phyloP scores from a whole-genome alignment of 2,329 filamentous ascomycete species.

The Neofusicoccum sp. region DNA sequence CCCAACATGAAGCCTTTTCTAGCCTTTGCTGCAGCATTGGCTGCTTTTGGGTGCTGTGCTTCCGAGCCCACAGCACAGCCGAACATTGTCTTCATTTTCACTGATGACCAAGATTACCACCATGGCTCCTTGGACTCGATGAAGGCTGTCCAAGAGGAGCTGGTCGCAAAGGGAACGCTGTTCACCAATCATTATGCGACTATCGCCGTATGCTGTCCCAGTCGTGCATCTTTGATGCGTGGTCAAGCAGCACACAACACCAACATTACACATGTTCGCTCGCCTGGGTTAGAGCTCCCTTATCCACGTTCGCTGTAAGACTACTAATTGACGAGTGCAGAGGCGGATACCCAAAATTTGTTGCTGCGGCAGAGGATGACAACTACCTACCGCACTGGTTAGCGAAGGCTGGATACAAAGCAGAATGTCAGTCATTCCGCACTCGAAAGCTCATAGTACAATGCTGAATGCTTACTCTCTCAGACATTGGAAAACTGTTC shows the following conservation, averaged over 20 bases:
- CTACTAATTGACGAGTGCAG: background rate
- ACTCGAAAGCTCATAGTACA: too few species aligned
- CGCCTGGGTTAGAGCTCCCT: background rate
- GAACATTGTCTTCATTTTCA: background rate
- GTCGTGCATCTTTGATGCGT: background rate
- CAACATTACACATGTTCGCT: background rate
- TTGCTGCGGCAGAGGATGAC: background rate
- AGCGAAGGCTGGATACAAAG: slow-evolving; percentile 12
- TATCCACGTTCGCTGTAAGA: background rate
- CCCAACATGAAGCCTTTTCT: too few species aligned
- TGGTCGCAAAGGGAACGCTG: background rate
- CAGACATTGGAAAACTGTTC: background rate
- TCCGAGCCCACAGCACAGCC: too few species aligned
- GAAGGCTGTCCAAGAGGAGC: background rate
- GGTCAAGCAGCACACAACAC: background rate
- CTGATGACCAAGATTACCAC: background rate
- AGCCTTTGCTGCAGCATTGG: too few species aligned
- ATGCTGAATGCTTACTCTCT: too few species aligned
- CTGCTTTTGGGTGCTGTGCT: too few species aligned
- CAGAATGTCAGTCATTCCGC: too few species aligned
- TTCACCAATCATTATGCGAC: background rate
- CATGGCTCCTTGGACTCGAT: background rate
- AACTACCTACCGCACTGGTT: slow-evolving; percentile 19
- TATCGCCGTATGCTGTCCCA: background rate
- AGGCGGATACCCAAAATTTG: slow-evolving; percentile 16